Conservation (phyloP, 192 early-diverging fungal species). For the Phycomyces blakesleeanus region DNA sequence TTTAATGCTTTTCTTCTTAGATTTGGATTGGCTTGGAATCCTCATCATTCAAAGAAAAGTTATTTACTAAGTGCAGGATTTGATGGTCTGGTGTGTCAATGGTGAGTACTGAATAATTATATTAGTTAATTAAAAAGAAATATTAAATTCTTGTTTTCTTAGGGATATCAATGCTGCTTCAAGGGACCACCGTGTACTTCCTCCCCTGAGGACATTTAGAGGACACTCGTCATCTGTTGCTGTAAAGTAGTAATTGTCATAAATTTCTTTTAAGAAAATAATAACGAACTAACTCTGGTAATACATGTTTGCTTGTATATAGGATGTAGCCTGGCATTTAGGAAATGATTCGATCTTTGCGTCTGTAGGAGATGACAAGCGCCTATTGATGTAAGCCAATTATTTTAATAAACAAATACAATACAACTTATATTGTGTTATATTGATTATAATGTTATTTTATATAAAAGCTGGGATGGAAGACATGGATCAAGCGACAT, state of each 20-base stretch:
- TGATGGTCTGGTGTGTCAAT: constrained; percentile 87
- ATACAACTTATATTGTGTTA: no score
- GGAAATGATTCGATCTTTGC: constrained; percentile 87
- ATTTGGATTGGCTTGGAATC: constrained; percentile 93
- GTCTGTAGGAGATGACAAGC: constrained; percentile 94
- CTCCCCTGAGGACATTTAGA: constrained; percentile 72
- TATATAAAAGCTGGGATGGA: constrained; percentile 82
- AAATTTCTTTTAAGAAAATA: no score
- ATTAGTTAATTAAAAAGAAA: no score
- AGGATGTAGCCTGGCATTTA: constrained; percentile 93
- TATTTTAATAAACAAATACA: no score
- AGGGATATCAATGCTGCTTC: constrained; percentile 81
- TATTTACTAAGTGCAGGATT: constrained; percentile 87
- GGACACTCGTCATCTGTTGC: constrained; percentile 93
- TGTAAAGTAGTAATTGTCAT: constrained; percentile 37
- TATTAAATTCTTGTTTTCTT: no score
- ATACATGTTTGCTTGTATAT: constrained; percentile 1
- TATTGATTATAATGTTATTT: no score
- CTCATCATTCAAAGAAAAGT: constrained; percentile 56
- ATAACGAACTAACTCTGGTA: no score
- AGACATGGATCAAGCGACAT: constrained; percentile 61
- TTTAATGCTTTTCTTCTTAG: constrained; percentile 29
- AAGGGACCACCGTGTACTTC: constrained; percentile 71
- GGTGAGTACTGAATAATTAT: constrained; percentile 45
- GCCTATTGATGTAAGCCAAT: constrained; percentile 84